Evolutionary conservation across 805 yeast species (phyloP).

Genomic region (Tetrapisispora phaffii): DNA sequence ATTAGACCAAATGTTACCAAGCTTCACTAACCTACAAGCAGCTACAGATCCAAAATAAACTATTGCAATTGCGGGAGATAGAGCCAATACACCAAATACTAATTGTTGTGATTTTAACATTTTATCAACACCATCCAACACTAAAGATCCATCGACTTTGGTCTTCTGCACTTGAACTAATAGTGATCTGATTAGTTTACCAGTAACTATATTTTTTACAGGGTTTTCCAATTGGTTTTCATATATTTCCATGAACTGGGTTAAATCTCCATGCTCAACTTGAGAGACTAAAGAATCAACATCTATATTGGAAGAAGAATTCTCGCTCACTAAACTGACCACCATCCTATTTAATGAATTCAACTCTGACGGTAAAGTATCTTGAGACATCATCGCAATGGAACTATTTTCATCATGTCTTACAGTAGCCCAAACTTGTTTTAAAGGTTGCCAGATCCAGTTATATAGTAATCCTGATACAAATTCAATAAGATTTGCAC

Average conservation of each 20-base stretch:
- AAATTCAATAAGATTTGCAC: slow-evolving; percentile 54
- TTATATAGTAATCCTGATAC: slow-evolving; percentile 56
- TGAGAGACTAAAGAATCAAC: slow-evolving; percentile 29
- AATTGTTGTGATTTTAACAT: slow-evolving; percentile 83
- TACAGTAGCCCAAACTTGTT: slow-evolving; percentile 66
- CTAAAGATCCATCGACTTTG: slow-evolving; percentile 88
- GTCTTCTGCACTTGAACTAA: slow-evolving; percentile 92
- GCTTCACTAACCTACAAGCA: slow-evolving; percentile 21
- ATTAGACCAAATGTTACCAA: slow-evolving; percentile 23
- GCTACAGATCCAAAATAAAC: slow-evolving; percentile 37
- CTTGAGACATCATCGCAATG: slow-evolving; percentile 69
- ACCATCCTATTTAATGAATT: slow-evolving; percentile 84
- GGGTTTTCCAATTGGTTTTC: slow-evolving; percentile 70
- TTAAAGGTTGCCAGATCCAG: slow-evolving; percentile 75
- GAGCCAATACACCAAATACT: slow-evolving; percentile 86
- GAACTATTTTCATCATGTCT: slow-evolving; percentile 69
- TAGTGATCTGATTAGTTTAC: slow-evolving; percentile 65
- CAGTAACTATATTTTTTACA: slow-evolving; percentile 46
- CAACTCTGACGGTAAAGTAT: slow-evolving; percentile 68
- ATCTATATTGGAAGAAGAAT: slow-evolving; percentile 11
- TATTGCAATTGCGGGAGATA: slow-evolving; percentile 66
- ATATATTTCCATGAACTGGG: slow-evolving; percentile 69
- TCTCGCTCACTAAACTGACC: slow-evolving; percentile 36
- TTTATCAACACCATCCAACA: slow-evolving; percentile 83
- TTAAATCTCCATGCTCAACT: slow-evolving; percentile 66